phyloP scores from a whole-genome alignment of 202 grass and related monocot genomes.

The Carex arenaria region DNA sequence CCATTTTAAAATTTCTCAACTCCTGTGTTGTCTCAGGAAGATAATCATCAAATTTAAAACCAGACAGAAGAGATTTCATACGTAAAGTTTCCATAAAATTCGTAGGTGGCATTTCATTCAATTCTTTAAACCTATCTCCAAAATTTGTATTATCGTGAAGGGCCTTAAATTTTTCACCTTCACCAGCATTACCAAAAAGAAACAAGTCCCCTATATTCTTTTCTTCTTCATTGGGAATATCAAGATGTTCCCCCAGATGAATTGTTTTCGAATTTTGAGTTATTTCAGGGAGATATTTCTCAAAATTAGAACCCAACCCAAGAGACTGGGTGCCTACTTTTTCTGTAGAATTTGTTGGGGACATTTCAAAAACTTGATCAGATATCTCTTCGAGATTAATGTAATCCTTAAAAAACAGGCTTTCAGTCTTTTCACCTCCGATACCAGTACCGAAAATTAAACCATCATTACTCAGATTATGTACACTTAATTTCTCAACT shows the following conservation, averaged over 20 bases:
- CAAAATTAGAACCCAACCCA: not conserved
- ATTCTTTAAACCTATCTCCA: not conserved
- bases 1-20: not conserved
- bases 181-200: not conserved
- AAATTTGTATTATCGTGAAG: not conserved
- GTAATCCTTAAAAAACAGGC: not conserved
- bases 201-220: not conserved
- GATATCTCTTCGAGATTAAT: not conserved
- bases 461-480: conserved; percentile 2
- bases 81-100: not conserved
- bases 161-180: not conserved
- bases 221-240: not conserved
- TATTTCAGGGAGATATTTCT: not conserved
- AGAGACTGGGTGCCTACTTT: not conserved
- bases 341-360: not conserved
- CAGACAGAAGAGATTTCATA: not conserved
- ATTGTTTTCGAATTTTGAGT: not conserved
- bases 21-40: not conserved
- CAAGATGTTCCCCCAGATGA: not conserved
- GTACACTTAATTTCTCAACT: not conserved
- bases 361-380: not conserved
- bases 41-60: not conserved
- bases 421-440: not conserved
- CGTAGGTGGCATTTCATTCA: not conserved
- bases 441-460: not conserved